Percentiles rank a stretch among this genome's conserved stretches.
phyloP scores from a whole-genome alignment of 306 rosid species.

The Cajanus cajan region DNA sequence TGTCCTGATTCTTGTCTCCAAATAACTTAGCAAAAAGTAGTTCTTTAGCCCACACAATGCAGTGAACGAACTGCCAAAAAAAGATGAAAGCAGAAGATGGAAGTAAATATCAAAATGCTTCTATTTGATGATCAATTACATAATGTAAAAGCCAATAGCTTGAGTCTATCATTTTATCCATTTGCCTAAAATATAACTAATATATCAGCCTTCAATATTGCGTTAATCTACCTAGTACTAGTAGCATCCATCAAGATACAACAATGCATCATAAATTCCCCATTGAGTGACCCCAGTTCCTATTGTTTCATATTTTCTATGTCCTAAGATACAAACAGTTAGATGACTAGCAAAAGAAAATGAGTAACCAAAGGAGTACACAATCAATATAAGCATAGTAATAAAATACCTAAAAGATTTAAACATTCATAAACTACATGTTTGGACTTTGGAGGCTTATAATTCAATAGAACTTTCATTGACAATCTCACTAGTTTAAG shows the following conservation, averaged over 20 bases:
- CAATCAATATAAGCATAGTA: neutral
- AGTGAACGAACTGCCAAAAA: conserved; percentile 84
- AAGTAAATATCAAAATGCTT: neutral
- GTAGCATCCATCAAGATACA: conserved; percentile 4
- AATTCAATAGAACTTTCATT: neutral
- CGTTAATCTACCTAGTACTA: neutral
- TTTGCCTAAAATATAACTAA: neutral
- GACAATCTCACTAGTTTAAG: neutral
- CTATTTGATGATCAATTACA: neutral
- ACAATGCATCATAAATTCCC: neutral
- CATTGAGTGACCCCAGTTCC: neutral
- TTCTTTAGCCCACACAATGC: conserved; percentile 98
- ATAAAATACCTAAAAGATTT: neutral
- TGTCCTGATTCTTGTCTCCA: conserved; percentile 92
- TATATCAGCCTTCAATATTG: neutral
- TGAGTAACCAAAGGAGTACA: neutral
- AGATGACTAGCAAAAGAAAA: neutral
- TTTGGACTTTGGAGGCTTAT: neutral
- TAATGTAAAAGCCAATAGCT: neutral
- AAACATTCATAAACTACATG: neutral
- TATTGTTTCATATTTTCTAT: neutral
- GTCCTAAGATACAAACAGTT: neutral
- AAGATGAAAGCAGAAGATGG: conserved; percentile 11
- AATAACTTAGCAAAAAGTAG: conserved; percentile 87
- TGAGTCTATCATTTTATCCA: neutral